These are phyloP conservation scores for Dianthus caryophyllus DNA, from an alignment of 148 eudicot species.

Conservation along the genomic window DNA sequence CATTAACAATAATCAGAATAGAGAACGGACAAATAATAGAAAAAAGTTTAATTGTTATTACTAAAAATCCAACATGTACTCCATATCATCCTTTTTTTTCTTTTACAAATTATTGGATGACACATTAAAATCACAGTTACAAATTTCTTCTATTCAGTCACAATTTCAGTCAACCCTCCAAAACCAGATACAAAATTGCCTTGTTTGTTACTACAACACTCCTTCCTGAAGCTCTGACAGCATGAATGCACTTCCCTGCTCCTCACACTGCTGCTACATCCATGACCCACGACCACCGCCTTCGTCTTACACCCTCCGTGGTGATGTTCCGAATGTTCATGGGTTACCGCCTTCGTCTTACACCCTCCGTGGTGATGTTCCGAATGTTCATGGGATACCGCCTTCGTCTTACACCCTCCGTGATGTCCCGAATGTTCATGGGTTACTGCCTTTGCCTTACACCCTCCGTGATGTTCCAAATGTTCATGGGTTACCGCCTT, in stretches of 20 bases:
- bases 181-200: conserved; percentile 29
- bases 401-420: conserved; percentile 27
- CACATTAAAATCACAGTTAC: neutral
- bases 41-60: conserved; percentile 3
- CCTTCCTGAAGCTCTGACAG: conserved; percentile 54
- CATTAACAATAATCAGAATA: too few relatives aligned
- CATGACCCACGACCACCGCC: conserved; percentile 16
- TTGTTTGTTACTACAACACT: conserved; percentile 46
- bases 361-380: conserved; percentile 2
- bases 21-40: too few relatives aligned
- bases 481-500: conserved; percentile 34
- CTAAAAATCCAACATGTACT: neutral
- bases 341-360: conserved; percentile 6
- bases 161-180: conserved; percentile 58
- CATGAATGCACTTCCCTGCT: conserved; percentile 45
- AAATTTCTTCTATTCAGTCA: conserved; percentile 42
- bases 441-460: conserved; percentile 12
- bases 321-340: neutral
- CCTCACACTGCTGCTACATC: conserved; percentile 29
- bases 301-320: conserved; percentile 14
- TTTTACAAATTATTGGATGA: conserved; percentile 6
- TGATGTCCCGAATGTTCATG: conserved; percentile 31
- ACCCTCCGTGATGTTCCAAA: neutral
- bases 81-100: neutral
- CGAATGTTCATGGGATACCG: conserved; percentile 6